Conservation (phyloP, 257 asterid species). For the Lavandula angustifolia region DNA sequence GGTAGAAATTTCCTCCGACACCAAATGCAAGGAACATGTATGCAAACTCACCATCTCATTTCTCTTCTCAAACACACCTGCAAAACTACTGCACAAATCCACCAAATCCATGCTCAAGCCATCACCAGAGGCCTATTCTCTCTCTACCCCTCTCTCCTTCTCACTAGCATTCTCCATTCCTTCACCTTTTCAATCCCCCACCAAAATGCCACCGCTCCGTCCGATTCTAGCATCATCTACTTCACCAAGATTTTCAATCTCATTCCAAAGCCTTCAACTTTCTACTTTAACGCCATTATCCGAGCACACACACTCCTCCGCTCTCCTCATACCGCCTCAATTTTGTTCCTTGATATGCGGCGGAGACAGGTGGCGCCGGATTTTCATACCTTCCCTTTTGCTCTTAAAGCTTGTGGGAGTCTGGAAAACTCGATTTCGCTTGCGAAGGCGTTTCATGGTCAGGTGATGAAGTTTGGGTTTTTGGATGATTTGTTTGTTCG, state of each 20-base stretch:
- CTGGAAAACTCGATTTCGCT: conserved; percentile 38
- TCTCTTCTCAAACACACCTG: no score
- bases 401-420: conserved; percentile 61
- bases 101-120: conserved; percentile 24
- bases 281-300: conserved; percentile 64
- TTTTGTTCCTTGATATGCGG: conserved; percentile 52
- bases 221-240: conserved; percentile 32
- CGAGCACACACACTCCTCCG: conserved; percentile 59
- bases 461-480: conserved; percentile 58
- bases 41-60: no score
- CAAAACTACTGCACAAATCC: conserved; percentile 4
- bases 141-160: conserved; percentile 46
- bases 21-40: no score
- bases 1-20: no score
- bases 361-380: conserved; percentile 57
- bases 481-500: conserved; percentile 54
- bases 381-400: conserved; percentile 64
- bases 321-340: conserved; percentile 48
- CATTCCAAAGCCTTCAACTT: conserved; percentile 59
- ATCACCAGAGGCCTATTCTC: conserved; percentile 32
- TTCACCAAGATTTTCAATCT: conserved; percentile 52
- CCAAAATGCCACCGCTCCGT: conserved; percentile 7
- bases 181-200: conserved; percentile 39
- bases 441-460: conserved; percentile 52
- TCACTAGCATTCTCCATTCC: conserved; percentile 64